A percentile compares a stretch with the other conserved stretches of the same genome.
Conservation (phyloP, 176 grass and related monocot species). For the Avena eriantha region DNA sequence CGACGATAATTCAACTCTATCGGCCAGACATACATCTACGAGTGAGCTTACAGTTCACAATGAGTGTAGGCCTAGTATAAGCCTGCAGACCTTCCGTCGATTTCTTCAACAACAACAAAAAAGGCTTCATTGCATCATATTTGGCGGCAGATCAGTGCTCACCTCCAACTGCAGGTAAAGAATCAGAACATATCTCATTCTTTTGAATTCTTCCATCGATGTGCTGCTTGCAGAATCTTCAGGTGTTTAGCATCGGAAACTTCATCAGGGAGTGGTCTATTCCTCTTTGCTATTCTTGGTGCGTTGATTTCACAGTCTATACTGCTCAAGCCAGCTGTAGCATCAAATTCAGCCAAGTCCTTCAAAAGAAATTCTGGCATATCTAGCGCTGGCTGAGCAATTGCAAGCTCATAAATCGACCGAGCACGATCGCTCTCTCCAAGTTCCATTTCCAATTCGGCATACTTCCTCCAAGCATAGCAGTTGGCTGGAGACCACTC, state of each 20-base stretch:
- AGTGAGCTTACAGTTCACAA: not conserved
- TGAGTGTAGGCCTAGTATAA: not conserved
- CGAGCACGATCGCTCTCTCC: slow-evolving; percentile 85
- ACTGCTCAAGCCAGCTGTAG: not conserved
- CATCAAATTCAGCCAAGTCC: slow-evolving; percentile 31
- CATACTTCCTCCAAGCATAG: slow-evolving; percentile 93
- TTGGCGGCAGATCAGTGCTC: not conserved
- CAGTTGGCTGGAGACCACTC: slow-evolving; percentile 82
- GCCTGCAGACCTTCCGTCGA: not conserved
- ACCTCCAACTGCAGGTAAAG: not conserved
- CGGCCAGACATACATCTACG: too few relatives aligned
- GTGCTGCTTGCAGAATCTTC: not conserved
- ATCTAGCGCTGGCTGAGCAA: slow-evolving; percentile 81
- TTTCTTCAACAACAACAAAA: not conserved
- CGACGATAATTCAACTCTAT: too few relatives aligned
- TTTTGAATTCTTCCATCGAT: not conserved
- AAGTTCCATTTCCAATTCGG: slow-evolving; percentile 75
- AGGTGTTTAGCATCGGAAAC: not conserved
- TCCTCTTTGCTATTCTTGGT: not conserved
- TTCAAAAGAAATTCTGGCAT: slow-evolving; percentile 86
- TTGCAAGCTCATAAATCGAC: slow-evolving; percentile 84
- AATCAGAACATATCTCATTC: not conserved
- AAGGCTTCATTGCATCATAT: not conserved
- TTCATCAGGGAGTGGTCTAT: not conserved
- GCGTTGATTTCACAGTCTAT: not conserved